Evolutionary conservation across 768 basidiomycete species (phyloP).

Genomic region (Russula brevipes): DNA sequence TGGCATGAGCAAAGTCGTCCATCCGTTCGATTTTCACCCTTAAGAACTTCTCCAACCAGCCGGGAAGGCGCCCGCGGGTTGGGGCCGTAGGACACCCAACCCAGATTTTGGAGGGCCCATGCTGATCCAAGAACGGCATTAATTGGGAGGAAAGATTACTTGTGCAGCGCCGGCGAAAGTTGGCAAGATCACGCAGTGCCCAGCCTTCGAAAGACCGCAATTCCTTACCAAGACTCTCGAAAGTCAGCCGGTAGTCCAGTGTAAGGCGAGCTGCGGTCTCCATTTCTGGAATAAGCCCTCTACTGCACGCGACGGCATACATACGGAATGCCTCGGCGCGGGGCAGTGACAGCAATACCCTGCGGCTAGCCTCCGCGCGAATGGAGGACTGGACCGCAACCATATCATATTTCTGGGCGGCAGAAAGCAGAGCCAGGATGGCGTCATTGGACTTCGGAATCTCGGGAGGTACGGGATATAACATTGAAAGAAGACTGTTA

Average conservation of each 20-base stretch:
- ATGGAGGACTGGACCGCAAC: neutral
- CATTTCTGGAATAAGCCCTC: conserved; percentile 4
- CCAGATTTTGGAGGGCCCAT: no score
- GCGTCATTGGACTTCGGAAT: neutral
- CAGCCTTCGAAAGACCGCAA: neutral
- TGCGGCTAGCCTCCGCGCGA: neutral
- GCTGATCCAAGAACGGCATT: neutral
- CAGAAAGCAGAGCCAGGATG: conserved; percentile 1
- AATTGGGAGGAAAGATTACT: neutral
- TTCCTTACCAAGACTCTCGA: neutral
- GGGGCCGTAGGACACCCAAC: neutral
- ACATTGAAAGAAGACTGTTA: conserved; percentile 4
- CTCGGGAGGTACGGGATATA: neutral
- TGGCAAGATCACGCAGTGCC: neutral
- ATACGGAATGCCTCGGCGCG: neutral
- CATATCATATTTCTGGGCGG: conserved; percentile 15
- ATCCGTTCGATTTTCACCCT: neutral
- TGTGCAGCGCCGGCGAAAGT: neutral
- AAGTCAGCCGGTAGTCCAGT: neutral
- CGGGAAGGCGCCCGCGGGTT: neutral
- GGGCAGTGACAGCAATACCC: neutral
- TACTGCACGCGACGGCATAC: neutral
- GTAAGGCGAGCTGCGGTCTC: neutral
- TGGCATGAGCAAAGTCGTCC: neutral
- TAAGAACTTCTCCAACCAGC: neutral